Evolutionary conservation across 176 grass and related monocot genomes (phyloP).

Genomic region (Tuctoria greenei): DNA sequence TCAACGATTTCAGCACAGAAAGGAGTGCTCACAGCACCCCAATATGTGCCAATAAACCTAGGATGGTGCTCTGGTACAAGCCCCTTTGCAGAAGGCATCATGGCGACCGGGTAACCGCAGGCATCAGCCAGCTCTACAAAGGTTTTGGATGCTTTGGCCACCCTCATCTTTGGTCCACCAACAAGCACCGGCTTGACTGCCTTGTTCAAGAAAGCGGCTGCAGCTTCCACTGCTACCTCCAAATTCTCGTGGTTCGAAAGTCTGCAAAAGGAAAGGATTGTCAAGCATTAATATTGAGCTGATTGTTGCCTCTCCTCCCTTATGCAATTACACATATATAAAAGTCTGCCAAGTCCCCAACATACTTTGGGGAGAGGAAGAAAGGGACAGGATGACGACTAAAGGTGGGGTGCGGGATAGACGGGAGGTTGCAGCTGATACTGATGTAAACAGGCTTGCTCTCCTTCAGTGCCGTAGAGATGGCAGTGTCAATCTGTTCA

Average conservation of each 20-base stretch:
- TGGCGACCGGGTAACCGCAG: constrained; percentile 32
- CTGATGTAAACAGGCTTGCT: constrained; percentile 69
- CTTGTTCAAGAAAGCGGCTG: constrained; percentile 56
- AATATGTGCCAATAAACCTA: constrained; percentile 57
- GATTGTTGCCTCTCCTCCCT: neutral
- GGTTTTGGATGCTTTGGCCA: constrained; percentile 50
- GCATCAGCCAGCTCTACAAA: constrained; percentile 54
- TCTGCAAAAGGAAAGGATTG: constrained; percentile 29
- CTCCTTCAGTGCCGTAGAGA: constrained; percentile 59
- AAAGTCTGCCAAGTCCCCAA: neutral
- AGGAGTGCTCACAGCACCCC: constrained; percentile 58
- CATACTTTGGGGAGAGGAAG: constrained; percentile 55
- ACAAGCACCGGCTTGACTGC: constrained; percentile 53
- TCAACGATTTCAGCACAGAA: constrained; percentile 58
- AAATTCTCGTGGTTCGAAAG: constrained; percentile 45
- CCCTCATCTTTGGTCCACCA: constrained; percentile 55
- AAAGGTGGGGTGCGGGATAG: constrained; percentile 51
- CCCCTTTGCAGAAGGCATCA: constrained; percentile 63
- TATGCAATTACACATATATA: neutral
- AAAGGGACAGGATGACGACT: constrained; percentile 47
- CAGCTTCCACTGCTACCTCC: constrained; percentile 46
- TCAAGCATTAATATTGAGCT: neutral
- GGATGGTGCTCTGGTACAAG: constrained; percentile 52
- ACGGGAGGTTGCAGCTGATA: constrained; percentile 54
- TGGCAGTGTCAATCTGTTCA: constrained; percentile 56